These are phyloP conservation scores for Carex cristatella DNA, from an alignment of 176 grass and related monocot species.

Conservation along the genomic window DNA sequence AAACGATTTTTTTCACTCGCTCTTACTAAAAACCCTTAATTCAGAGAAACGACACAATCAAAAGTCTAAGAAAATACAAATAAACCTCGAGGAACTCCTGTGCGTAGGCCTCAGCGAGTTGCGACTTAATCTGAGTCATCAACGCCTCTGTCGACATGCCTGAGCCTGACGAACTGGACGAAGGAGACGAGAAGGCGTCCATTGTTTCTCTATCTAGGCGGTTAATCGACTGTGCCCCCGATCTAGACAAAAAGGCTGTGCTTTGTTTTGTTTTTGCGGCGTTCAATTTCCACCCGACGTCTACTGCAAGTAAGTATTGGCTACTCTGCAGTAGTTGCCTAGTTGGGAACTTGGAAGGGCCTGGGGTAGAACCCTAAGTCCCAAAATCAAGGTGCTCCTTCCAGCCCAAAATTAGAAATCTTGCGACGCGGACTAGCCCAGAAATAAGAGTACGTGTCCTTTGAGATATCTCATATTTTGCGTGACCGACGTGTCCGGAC, in stretches of 20 bases:
- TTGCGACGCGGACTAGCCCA: not conserved
- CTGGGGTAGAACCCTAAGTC: not conserved
- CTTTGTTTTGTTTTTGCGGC: not conserved
- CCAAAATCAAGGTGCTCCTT: not conserved
- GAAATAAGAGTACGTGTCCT: too few species aligned
- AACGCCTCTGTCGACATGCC: conserved; percentile 39
- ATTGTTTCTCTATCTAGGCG: conserved; percentile 25
- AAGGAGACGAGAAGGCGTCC: conserved; percentile 82
- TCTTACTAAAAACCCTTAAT: not conserved
- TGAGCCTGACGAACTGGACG: conserved; percentile 39
- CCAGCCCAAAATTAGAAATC: not conserved
- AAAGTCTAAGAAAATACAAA: not conserved
- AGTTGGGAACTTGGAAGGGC: not conserved
- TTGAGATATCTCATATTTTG: too few species aligned
- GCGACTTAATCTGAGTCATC: conserved; percentile 81
- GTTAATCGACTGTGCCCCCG: not conserved
- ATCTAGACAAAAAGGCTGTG: not conserved
- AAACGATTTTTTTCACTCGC: not conserved
- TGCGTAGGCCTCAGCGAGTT: conserved; percentile 79
- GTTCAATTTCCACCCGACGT: not conserved
- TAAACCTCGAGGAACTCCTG: conserved; percentile 74
- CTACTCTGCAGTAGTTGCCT: not conserved
- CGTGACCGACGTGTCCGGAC: too few species aligned
- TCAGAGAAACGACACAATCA: not conserved
- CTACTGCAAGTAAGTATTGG: not conserved